Evolutionary conservation across 2,329 filamentous ascomycete species (phyloP).

Genomic region (Pseudogymnoascus pannorum): DNA sequence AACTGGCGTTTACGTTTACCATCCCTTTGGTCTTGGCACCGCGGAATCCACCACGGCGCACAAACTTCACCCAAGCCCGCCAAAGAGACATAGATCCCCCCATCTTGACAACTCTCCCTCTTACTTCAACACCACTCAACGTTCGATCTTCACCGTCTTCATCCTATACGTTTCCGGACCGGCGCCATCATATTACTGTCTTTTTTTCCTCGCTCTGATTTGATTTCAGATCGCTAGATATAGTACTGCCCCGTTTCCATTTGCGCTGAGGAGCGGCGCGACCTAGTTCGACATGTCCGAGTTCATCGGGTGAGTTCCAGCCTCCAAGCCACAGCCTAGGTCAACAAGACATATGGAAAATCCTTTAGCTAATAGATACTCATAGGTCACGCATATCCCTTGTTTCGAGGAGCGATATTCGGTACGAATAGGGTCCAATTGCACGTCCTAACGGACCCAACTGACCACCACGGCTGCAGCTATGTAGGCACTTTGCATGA

Average conservation of each 20-base stretch:
- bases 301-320: slow-evolving; percentile 48
- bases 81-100: neutral
- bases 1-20: slow-evolving; percentile 6
- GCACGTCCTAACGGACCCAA: neutral
- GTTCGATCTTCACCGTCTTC: slow-evolving; percentile 3
- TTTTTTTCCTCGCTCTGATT: slow-evolving; percentile 3
- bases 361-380: slow-evolving; percentile 20
- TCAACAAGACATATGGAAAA: slow-evolving; percentile 11
- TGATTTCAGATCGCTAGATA: slow-evolving; percentile 7
- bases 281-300: slow-evolving; percentile 43
- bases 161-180: neutral
- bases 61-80: slow-evolving; percentile 5
- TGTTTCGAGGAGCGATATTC: slow-evolving; percentile 95
- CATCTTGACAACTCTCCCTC: slow-evolving; percentile 1
- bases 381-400: slow-evolving; percentile 84
- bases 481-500: slow-evolving; percentile 95
- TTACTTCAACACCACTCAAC: slow-evolving; percentile 2
- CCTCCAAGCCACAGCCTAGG: slow-evolving; percentile 11
- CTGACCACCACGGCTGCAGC: slow-evolving; percentile 41
- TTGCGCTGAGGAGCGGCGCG: slow-evolving; percentile 7
- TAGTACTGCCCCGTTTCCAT: neutral
- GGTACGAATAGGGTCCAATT: slow-evolving; percentile 48
- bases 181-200: neutral
- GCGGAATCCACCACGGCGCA: slow-evolving; percentile 8
- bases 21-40: slow-evolving; percentile 3